phyloP scores from a whole-genome alignment of 106 monocot species.

The Phalaenopsis equestris region DNA sequence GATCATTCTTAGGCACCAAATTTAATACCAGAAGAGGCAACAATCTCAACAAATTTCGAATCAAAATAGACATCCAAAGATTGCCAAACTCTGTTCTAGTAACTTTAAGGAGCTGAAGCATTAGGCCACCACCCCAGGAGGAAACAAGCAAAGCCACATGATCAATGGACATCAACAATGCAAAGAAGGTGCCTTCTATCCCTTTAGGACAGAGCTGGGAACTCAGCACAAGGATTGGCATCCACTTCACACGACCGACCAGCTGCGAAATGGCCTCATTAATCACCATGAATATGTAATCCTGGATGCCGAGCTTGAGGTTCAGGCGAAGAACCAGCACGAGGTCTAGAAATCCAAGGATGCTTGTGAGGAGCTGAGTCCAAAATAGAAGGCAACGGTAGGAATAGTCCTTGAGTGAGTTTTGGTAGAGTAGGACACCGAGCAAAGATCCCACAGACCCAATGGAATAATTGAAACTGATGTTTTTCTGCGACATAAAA shows the following conservation, averaged over 20 bases:
- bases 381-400: constrained; percentile 71
- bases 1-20: constrained; percentile 58
- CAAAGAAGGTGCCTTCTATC: constrained; percentile 88
- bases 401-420: constrained; percentile 35
- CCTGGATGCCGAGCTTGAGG: constrained; percentile 48
- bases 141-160: constrained; percentile 50
- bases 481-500: constrained; percentile 25
- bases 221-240: constrained; percentile 86
- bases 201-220: constrained; percentile 73
- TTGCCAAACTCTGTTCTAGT: constrained; percentile 54
- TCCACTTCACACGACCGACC: constrained; percentile 60
- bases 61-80: constrained; percentile 57
- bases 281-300: constrained; percentile 46
- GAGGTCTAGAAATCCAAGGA: constrained; percentile 69
- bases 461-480: constrained; percentile 41
- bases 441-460: constrained; percentile 67
- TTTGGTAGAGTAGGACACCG: constrained; percentile 77
- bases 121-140: constrained; percentile 58
- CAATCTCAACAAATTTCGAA: constrained; percentile 47
- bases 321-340: constrained; percentile 52
- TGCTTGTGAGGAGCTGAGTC: constrained; percentile 43
- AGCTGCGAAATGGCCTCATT: constrained; percentile 56
- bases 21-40: constrained; percentile 42
- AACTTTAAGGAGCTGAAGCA: constrained; percentile 52
- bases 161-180: constrained; percentile 86